phyloP scores from a whole-genome alignment of 2,329 filamentous ascomycete genomes.

The Zymoseptoria brevis region DNA sequence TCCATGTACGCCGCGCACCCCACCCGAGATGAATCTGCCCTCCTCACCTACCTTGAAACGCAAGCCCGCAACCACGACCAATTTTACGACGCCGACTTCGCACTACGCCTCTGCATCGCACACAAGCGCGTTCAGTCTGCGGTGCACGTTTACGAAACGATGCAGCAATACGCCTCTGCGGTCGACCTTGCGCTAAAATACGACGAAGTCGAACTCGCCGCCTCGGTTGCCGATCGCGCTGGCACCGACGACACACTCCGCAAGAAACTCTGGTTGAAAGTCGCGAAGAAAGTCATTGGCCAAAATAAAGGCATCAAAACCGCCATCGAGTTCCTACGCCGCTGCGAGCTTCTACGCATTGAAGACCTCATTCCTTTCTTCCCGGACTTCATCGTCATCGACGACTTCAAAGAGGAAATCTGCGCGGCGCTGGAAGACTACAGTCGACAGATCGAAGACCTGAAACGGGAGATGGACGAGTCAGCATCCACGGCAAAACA shows the following conservation, averaged over 20 bases:
- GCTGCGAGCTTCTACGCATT: slow-evolving; percentile 85
- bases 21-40: slow-evolving; percentile 72
- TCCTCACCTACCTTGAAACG: slow-evolving; percentile 82
- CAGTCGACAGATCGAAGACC: slow-evolving; percentile 74
- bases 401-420: slow-evolving; percentile 98
- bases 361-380: slow-evolving; percentile 98
- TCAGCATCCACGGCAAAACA: slow-evolving; percentile 79
- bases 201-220: slow-evolving; percentile 80
- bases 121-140: slow-evolving; percentile 88
- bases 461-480: slow-evolving; percentile 95
- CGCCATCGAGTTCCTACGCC: slow-evolving; percentile 86
- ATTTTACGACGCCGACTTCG: slow-evolving; percentile 90
- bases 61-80: slow-evolving; percentile 69
- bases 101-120: slow-evolving; percentile 88
- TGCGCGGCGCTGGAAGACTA: slow-evolving; percentile 91
- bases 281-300: slow-evolving; percentile 88
- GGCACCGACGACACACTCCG: slow-evolving; percentile 66
- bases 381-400: slow-evolving; percentile 95
- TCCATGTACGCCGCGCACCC: slow-evolving; percentile 88
- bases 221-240: slow-evolving; percentile 78
- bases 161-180: slow-evolving; percentile 89
- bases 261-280: slow-evolving; percentile 91
- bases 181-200: slow-evolving; percentile 89
- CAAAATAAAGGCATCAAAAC: slow-evolving; percentile 73
- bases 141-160: slow-evolving; percentile 93